Percentiles rank a stretch among this genome's conserved stretches.
phyloP scores from a whole-genome alignment of 305 asterid species.

The Fraxinus latifolia region DNA sequence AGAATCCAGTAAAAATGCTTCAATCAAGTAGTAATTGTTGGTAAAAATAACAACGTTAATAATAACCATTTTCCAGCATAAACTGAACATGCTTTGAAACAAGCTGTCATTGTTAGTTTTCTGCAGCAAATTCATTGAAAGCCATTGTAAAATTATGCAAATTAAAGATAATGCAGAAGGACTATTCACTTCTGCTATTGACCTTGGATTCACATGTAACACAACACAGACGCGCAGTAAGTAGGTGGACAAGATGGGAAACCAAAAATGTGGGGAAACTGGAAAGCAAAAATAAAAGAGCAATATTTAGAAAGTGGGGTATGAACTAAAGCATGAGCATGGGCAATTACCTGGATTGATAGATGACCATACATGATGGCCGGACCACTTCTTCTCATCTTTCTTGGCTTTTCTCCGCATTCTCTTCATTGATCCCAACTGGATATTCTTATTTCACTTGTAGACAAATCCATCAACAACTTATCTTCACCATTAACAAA shows the following conservation, averaged over 20 bases:
- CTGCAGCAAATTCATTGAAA: background rate
- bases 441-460: conserved; percentile 26
- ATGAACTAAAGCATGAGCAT: background rate
- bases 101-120: background rate
- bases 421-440: conserved; percentile 7
- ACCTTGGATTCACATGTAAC: background rate
- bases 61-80: background rate
- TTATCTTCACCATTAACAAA: background rate
- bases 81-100: background rate
- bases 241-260: background rate
- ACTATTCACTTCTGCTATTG: background rate
- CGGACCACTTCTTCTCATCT: conserved; percentile 29
- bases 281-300: background rate
- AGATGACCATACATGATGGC: background rate
- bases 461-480: background rate
- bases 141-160: background rate
- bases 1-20: background rate
- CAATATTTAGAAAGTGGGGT: background rate
- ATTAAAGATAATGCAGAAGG: background rate
- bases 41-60: background rate
- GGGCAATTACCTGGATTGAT: conserved; percentile 4
- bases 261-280: background rate
- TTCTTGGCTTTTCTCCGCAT: conserved; percentile 18
- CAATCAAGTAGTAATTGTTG: background rate
- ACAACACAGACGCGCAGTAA: background rate